Evolutionary conservation across 495 filamentous ascomycete genomes (phyloP).

Genomic region (Penicillium verhagenii): DNA sequence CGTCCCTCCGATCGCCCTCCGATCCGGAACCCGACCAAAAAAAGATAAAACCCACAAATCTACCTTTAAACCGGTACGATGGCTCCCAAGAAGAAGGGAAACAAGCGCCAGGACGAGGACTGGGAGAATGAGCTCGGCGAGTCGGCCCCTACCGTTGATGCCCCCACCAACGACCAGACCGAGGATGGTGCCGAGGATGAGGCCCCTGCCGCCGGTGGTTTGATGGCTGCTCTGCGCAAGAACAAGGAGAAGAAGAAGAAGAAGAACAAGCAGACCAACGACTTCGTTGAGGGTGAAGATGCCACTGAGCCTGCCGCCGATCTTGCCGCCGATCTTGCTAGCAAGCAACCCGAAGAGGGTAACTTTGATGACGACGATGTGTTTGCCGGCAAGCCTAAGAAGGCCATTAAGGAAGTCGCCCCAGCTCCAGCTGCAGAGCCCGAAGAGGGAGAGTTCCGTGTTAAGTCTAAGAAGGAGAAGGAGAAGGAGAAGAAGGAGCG

Average conservation of each 20-base stretch:
- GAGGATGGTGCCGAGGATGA: slow-evolving; percentile 47
- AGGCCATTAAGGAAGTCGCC: slow-evolving; percentile 49
- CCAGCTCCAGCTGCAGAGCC: slow-evolving; percentile 50
- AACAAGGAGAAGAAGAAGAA: slow-evolving; percentile 89
- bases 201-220: slow-evolving; percentile 60
- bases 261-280: slow-evolving; percentile 73
- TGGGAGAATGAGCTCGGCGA: slow-evolving; percentile 98
- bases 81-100: slow-evolving; percentile 93
- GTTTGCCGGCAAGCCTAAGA: slow-evolving; percentile 66
- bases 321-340: slow-evolving; percentile 51
- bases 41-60: slow-evolving; percentile 2
- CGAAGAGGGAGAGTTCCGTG: slow-evolving; percentile 60
- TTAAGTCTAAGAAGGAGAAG: slow-evolving; percentile 95
- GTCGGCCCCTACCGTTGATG: slow-evolving; percentile 52
- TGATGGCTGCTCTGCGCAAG: slow-evolving; percentile 86
- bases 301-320: neutral
- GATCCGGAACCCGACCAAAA: slow-evolving; percentile 13
- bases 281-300: slow-evolving; percentile 73
- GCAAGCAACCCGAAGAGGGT: slow-evolving; percentile 81
- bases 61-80: slow-evolving; percentile 42
- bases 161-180: slow-evolving; percentile 45
- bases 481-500: slow-evolving; percentile 92
- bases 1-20: slow-evolving; percentile 18
- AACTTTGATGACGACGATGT: slow-evolving; percentile 81
- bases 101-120: slow-evolving; percentile 83